Conservation (phyloP, 2,329 filamentous ascomycete genomes). For the Fusarium sp. region DNA sequence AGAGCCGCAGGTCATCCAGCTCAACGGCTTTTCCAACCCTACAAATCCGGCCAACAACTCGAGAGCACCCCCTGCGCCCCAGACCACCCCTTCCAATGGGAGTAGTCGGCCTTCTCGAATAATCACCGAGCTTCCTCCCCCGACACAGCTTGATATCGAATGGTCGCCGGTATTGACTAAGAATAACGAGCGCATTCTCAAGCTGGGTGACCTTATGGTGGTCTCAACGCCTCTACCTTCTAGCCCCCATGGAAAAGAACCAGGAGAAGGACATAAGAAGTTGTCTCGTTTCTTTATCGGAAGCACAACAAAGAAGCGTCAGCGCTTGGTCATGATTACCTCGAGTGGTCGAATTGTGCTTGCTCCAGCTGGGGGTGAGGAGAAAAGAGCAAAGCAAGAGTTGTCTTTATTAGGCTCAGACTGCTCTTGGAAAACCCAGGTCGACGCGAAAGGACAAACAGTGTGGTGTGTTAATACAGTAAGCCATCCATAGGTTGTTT, state of each 20-base stretch:
- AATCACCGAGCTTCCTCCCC: constrained; percentile 96
- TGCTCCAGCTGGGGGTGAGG: constrained; percentile 90
- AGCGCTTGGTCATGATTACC: constrained; percentile 94
- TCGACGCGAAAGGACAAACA: constrained; percentile 87
- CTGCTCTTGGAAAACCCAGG: constrained; percentile 81
- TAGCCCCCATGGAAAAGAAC: constrained; percentile 77
- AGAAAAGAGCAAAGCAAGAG: constrained; percentile 95
- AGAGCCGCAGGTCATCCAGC: constrained; percentile 79
- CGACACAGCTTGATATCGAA: constrained; percentile 95
- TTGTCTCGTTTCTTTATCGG: constrained; percentile 94
- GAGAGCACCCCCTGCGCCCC: constrained; percentile 52
- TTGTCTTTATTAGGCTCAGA: constrained; percentile 83
- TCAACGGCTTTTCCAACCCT: constrained; percentile 66
- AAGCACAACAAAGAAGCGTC: constrained; percentile 90
- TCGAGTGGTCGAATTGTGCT: constrained; percentile 90
- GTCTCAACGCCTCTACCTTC: constrained; percentile 81
- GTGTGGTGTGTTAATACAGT: constrained; percentile 95
- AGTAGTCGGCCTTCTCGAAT: constrained; percentile 77
- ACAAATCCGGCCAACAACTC: constrained; percentile 51
- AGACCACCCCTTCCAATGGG: constrained; percentile 57
- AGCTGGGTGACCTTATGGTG: constrained; percentile 91
- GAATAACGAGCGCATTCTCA: constrained; percentile 92
- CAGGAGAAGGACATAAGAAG: constrained; percentile 83
- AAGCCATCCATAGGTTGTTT: constrained; percentile 56
- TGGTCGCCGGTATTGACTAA: constrained; percentile 96